phyloP scores from a whole-genome alignment of 305 asterid species.

The Fraxinus xanthoxyloides region DNA sequence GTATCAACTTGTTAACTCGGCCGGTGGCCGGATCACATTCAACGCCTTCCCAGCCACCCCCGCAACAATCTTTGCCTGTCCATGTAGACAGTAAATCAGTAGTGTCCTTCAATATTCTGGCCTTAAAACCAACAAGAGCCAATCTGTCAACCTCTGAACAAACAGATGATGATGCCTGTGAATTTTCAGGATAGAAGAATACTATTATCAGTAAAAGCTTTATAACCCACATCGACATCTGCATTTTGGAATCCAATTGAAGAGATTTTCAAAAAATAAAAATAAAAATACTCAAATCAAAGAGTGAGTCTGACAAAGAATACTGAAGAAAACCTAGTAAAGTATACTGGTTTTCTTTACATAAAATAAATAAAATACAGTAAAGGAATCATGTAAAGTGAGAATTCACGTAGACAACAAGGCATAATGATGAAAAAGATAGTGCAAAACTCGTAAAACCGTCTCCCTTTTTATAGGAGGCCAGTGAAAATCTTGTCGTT shows the following conservation, averaged over 20 bases:
- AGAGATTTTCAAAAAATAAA: neutral
- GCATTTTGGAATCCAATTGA: constrained; percentile 34
- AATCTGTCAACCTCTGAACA: constrained; percentile 61
- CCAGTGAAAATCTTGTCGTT: neutral
- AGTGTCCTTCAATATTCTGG: constrained; percentile 61
- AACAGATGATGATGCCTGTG: constrained; percentile 27
- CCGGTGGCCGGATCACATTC: constrained; percentile 64
- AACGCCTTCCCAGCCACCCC: constrained; percentile 94
- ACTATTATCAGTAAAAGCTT: constrained; percentile 31
- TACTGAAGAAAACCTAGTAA: neutral
- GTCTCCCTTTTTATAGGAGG: constrained; percentile 52
- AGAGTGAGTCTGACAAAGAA: constrained; percentile 13
- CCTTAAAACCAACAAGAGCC: constrained; percentile 81
- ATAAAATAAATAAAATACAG: constrained; percentile 15
- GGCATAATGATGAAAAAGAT: constrained; percentile 55
- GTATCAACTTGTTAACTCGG: constrained; percentile 49
- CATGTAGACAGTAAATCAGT: constrained; percentile 73
- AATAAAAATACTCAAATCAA: neutral
- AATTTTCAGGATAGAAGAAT: constrained; percentile 20
- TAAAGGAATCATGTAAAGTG: constrained; percentile 28
- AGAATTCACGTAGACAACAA: constrained; percentile 43
- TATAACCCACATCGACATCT: constrained; percentile 39
- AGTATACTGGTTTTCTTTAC: constrained; percentile 5
- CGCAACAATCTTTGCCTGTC: constrained; percentile 69
- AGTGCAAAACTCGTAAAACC: constrained; percentile 27